Evolutionary conservation across 2,329 filamentous ascomycete species (phyloP), one percentile per base, ranked within the genome.

Genomic region (Nigrograna mackinnonii): DNA sequence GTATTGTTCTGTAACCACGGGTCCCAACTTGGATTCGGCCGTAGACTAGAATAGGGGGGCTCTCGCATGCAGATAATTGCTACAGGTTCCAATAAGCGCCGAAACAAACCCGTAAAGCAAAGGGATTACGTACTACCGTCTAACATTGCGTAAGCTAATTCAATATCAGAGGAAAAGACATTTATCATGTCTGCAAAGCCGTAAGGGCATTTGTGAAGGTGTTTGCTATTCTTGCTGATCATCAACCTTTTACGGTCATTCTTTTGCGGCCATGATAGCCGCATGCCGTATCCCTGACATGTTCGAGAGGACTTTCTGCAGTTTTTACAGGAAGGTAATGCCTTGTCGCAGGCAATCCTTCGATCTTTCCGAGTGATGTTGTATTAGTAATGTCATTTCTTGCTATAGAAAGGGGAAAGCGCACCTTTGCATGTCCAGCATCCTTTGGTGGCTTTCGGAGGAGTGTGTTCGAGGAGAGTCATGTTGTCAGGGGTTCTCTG

Each of bases 321-420:
- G 9, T 39, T 31, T 21, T 30, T 9, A 35, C 51, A 54, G 21
- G 13, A 11, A 5, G 51, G 51, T 28, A 24, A 18, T 17, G 34
- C n/a, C 19, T 39, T 41, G 36, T 52, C 46, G 39, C 51, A 54
- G 4, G 49, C 39, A n/a, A 52, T 41, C 26, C 52, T 54, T 13
- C 49, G 43, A 21, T 46, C 39, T 48, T 4, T 5, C 7, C 19
- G n/a, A 40, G 26, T 18, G 19, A 5, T 17, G 18, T 40, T 33
- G 11, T 26, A 5, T 5, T 16, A 12, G 4, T 4, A 22, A 21
- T 4, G 4, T 41, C 26, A 20, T n/a, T n/a, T n/a, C n/a, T n/a
- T n/a, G n/a, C n/a, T n/a, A n/a, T n/a, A n/a, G n/a, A n/a, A n/a
- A n/a, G n/a, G n/a, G n/a, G n/a, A n/a, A n/a, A n/a, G n/a, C n/a